Percentiles rank a stretch among this genome's conserved stretches.
phyloP scores from a whole-genome alignment of 208 protist species.

The Eutreptiella sp. region DNA sequence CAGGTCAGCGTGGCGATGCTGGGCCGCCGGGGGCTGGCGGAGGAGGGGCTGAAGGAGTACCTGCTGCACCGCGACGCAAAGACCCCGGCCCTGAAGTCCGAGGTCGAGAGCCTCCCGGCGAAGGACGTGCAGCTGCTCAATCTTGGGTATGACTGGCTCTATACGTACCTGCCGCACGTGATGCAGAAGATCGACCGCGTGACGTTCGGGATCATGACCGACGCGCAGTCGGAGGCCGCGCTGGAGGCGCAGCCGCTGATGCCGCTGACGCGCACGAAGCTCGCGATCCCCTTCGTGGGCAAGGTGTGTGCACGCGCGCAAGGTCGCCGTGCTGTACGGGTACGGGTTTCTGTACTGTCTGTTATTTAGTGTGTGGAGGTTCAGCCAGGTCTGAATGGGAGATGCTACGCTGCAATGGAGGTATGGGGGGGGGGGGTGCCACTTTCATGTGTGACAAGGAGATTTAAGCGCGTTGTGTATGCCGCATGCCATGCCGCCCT shows the following conservation, averaged over 20 bases:
- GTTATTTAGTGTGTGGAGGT: no score
- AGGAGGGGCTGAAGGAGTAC: slow-evolving; percentile 32
- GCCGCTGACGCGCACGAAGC: slow-evolving; percentile 25
- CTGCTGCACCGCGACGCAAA: slow-evolving; percentile 1
- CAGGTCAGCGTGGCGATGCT: no score
- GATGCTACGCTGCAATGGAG: no score
- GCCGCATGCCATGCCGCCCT: no score
- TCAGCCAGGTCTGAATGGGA: no score
- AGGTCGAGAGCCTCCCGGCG: slow-evolving; percentile 18
- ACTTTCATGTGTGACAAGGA: no score
- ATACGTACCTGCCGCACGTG: slow-evolving; percentile 31
- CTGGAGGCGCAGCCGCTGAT: slow-evolving; percentile 22
- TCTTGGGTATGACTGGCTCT: slow-evolving; percentile 33
- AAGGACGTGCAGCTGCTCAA: slow-evolving; percentile 38
- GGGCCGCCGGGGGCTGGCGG: no score
- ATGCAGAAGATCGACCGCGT: slow-evolving; percentile 45
- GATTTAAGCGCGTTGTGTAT: no score
- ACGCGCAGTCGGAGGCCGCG: slow-evolving; percentile 18
- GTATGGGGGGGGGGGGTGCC: no score
- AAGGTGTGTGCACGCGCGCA: no score
- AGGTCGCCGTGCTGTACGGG: no score
- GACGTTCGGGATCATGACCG: slow-evolving; percentile 36
- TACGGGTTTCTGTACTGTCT: no score
- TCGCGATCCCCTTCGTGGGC: slow-evolving; percentile 42
- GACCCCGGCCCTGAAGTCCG: slow-evolving; percentile 13